phyloP scores from a whole-genome alignment of 306 rosid species.

The Albizia julibrissin region DNA sequence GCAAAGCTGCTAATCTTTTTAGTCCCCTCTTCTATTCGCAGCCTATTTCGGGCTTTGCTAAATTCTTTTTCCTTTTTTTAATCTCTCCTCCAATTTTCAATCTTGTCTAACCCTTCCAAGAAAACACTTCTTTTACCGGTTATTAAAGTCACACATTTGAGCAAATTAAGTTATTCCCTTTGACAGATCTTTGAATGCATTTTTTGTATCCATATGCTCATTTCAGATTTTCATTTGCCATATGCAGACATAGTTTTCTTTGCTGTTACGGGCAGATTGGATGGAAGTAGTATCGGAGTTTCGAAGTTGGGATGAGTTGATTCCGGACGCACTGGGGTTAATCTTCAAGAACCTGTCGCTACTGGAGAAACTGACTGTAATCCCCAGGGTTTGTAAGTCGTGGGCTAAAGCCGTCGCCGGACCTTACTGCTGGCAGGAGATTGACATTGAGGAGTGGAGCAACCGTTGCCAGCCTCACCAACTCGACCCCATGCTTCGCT shows the following conservation, averaged over 20 bases:
- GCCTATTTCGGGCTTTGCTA: neutral
- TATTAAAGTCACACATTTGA: neutral
- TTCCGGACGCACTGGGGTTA: constrained; percentile 87
- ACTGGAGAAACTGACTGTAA: constrained; percentile 70
- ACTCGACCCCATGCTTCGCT: constrained; percentile 71
- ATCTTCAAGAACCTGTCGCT: constrained; percentile 81
- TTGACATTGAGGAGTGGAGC: constrained; percentile 93
- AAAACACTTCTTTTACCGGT: constrained; percentile 7
- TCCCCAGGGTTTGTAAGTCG: constrained; percentile 90
- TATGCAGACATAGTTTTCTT: neutral
- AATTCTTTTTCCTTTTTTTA: neutral
- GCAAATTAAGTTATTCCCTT: too few relatives aligned
- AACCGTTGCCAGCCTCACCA: constrained; percentile 54
- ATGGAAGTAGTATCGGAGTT: constrained; percentile 69
- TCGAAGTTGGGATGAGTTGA: constrained; percentile 87
- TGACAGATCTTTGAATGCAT: constrained; percentile 4
- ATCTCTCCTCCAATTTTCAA: neutral
- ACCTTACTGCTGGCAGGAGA: constrained; percentile 98
- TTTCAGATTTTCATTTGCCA: neutral
- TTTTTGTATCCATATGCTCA: neutral
- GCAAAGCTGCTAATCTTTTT: constrained; percentile 4
- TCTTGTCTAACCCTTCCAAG: constrained; percentile 1
- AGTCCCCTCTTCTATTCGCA: neutral
- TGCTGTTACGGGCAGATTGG: constrained; percentile 32
- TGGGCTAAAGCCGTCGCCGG: constrained; percentile 83